Percentiles rank a stretch among this genome's conserved stretches.
phyloP scores from a whole-genome alignment of 2,329 filamentous ascomycete species.

The Catunica adiposa region DNA sequence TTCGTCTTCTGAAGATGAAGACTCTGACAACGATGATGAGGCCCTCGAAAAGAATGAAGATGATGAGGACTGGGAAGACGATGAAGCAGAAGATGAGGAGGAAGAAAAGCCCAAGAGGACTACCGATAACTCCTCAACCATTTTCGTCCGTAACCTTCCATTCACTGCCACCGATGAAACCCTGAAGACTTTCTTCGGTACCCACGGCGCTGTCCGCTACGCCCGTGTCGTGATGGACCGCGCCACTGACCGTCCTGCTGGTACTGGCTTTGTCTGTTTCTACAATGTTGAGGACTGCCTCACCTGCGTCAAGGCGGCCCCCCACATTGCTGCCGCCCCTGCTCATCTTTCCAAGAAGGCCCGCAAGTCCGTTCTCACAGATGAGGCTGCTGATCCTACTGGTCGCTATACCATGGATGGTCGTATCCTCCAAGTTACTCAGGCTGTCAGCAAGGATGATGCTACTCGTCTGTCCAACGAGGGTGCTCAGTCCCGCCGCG shows the following conservation, averaged over 20 bases:
- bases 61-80: conserved; percentile 28
- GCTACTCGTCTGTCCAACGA: conserved; percentile 59
- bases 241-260: conserved; percentile 69
- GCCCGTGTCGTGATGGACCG: conserved; percentile 81
- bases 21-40: conserved; percentile 26
- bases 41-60: conserved; percentile 26
- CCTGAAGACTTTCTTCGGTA: conserved; percentile 69
- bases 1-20: conserved; percentile 26
- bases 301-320: conserved; percentile 59
- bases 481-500: conserved; percentile 42
- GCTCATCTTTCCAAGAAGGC: conserved; percentile 24
- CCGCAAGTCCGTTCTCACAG: conserved; percentile 72
- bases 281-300: conserved; percentile 59
- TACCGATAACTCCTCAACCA: conserved; percentile 54
- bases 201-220: conserved; percentile 79
- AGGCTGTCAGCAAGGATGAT: conserved; percentile 70
- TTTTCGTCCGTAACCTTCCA: conserved; percentile 89
- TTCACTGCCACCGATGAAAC: conserved; percentile 73
- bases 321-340: conserved; percentile 32
- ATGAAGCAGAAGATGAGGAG: conserved; percentile 30
- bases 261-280: conserved; percentile 93
- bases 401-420: conserved; percentile 85
- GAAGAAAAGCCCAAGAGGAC: conserved; percentile 30
- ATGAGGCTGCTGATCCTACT: conserved; percentile 63
- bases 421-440: conserved; percentile 67